Conservation (phyloP, 2,329 filamentous ascomycete species). For the Colletotrichum falcatum region DNA sequence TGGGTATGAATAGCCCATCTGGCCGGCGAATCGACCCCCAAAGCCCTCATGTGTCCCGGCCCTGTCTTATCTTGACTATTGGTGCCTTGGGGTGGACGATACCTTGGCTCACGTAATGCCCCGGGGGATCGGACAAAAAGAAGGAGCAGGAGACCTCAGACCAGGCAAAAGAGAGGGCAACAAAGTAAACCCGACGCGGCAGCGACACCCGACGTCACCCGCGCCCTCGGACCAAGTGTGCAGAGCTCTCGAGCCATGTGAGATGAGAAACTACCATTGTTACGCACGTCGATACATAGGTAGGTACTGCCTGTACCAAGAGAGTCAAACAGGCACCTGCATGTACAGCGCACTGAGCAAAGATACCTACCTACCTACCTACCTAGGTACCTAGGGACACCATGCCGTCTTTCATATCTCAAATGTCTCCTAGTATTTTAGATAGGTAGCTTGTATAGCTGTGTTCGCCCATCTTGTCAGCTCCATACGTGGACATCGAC, state of each 20-base stretch:
- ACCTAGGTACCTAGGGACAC: too few species aligned
- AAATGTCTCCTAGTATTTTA: neutral
- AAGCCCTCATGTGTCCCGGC: neutral
- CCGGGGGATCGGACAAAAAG: neutral
- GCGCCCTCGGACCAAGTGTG: too few species aligned
- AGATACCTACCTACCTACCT: neutral
- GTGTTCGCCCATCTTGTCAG: neutral
- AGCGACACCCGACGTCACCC: conserved; percentile 14
- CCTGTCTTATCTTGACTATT: neutral
- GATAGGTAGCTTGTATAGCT: neutral
- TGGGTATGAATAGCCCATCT: too few species aligned
- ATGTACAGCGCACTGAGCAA: too few species aligned
- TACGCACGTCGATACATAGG: too few species aligned
- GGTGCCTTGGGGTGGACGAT: neutral
- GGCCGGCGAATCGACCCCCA: neutral
- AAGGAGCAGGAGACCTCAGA: too few species aligned
- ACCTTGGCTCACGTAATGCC: neutral
- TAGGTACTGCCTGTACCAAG: too few species aligned
- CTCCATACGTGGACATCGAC: neutral
- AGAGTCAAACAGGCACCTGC: too few species aligned
- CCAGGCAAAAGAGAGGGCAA: neutral
- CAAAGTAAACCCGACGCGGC: conserved; percentile 15
- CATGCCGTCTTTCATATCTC: neutral
- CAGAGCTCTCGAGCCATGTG: too few species aligned
- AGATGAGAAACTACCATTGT: too few species aligned